Evolutionary conservation across 2,329 filamentous ascomycete species (phyloP).

Genomic region (Colletotrichum coccodes): DNA sequence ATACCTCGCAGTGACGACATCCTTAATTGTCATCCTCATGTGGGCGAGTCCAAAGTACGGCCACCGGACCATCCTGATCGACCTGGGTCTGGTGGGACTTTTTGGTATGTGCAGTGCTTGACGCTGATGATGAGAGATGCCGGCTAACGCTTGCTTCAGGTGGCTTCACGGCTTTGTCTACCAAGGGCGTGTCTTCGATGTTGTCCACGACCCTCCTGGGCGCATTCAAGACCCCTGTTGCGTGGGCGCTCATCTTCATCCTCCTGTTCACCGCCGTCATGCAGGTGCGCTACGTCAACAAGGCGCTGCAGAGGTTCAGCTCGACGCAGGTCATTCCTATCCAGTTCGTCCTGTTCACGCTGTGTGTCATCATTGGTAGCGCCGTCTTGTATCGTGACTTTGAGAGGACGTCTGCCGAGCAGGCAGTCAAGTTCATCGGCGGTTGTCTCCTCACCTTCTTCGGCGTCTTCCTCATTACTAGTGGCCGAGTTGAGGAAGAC

Average conservation of each 20-base stretch:
- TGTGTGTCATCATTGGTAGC: conserved; percentile 94
- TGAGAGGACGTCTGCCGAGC: conserved; percentile 78
- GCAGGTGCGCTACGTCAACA: conserved; percentile 98
- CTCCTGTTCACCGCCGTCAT: conserved; percentile 88
- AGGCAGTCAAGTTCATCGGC: conserved; percentile 85
- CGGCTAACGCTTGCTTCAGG: conserved; percentile 56
- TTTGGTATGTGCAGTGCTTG: conserved; percentile 72
- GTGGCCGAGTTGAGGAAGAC: conserved; percentile 72
- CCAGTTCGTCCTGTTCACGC: conserved; percentile 95
- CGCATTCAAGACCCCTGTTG: conserved; percentile 90
- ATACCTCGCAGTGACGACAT: conserved; percentile 82
- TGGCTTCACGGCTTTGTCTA: conserved; percentile 95
- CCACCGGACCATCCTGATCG: conserved; percentile 87
- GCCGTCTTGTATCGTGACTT: conserved; percentile 96
- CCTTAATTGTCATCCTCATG: conserved; percentile 80
- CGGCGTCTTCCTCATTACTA: conserved; percentile 97
- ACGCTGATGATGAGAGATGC: background rate
- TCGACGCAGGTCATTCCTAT: conserved; percentile 98
- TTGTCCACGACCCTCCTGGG: conserved; percentile 90
- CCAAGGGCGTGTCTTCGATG: conserved; percentile 95
- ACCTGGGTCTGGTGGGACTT: conserved; percentile 90
- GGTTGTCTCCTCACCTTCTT: conserved; percentile 94
- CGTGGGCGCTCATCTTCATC: conserved; percentile 84
- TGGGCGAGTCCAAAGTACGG: conserved; percentile 87
- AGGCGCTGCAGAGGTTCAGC: conserved; percentile 87